Evolutionary conservation across 2,329 filamentous ascomycete species (phyloP), one percentile per base, ranked within the genome.

Genomic region (Aspergillus sp.): DNA sequence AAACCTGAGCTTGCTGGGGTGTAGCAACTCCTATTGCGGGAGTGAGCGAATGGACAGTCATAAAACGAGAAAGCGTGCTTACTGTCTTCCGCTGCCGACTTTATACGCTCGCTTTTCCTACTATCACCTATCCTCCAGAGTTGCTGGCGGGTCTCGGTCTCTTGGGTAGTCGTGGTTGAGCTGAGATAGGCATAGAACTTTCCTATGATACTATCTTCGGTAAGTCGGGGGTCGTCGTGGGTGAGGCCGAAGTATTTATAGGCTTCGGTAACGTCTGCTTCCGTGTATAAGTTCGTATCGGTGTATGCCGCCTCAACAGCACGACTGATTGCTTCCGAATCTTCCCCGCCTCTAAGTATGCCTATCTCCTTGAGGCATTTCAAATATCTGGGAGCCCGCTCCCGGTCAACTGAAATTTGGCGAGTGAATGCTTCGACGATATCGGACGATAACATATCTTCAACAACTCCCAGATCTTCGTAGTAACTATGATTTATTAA

Each of bases 321-420:
- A 34, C 79, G 78, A 42, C 83, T 75, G n/a, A 91, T 79, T 7
- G 77, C 69, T 42, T 83, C 80, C 67, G 82, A 86, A 34, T 79
- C 73, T 45, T 69, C 60, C 2, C 69, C 68, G 24, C 66, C 69
- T 53, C 86, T 78, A 17, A 82, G 80, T 22, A 75, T 74, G 15
- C 83, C 82, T 53, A 90, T 82, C 47, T 80, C 76, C 62, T 82
- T 79, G n/a, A 91, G 75, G 64, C 84, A 88, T 69, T 87, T 82
- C 58, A 89, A 80, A 68, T 89, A 90, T 66, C 85, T 84, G 2
- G 85, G 73, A 17, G 76, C 75, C 58, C 83, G 82, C 18, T 65
- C 61, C 18, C 80, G 78, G 68, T 90, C 85, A 50, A 79, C 81
- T 8, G 74, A 68, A 22, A 80, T 74, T 72, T 90, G 88, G 34